phyloP scores from a whole-genome alignment of 2,329 filamentous ascomycete species.

The Verticillium nonalfalfae region DNA sequence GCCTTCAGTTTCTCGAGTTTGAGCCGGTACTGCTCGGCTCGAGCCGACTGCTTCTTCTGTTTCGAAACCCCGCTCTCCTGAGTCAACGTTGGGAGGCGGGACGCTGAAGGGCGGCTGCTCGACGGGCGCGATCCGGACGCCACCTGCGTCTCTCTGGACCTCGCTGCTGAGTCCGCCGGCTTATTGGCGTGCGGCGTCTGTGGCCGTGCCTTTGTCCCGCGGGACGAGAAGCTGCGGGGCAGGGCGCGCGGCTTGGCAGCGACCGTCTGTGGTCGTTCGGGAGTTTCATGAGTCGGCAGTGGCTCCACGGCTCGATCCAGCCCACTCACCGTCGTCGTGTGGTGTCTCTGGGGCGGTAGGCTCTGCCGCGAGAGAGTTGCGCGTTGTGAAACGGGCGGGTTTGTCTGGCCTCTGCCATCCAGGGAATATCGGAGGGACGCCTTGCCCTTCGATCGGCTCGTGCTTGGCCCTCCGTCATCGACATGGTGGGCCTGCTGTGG shows the following conservation, averaged over 20 bases:
- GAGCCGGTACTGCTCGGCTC: not conserved
- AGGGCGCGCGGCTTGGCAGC: not conserved
- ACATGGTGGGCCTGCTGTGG: not conserved
- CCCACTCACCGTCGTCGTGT: not conserved
- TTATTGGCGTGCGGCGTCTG: not conserved
- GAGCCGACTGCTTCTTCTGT: constrained; percentile 1
- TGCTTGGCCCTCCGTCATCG: not conserved
- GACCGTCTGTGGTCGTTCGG: not conserved
- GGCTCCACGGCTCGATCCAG: not conserved
- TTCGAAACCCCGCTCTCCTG: constrained; percentile 8
- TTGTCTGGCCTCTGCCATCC: not conserved
- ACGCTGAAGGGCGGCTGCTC: not conserved
- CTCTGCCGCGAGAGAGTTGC: not conserved
- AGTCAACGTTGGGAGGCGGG: not conserved
- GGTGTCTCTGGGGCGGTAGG: not conserved
- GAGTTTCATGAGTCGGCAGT: not conserved
- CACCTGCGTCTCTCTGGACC: not conserved
- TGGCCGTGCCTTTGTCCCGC: not conserved
- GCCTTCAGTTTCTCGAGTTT: constrained; percentile 3
- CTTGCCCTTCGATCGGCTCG: not conserved
- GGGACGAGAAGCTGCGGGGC: not conserved
- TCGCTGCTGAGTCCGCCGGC: not conserved
- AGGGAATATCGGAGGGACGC: not conserved
- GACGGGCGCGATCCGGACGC: not conserved
- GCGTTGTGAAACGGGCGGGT: not conserved